Evolutionary conservation across 306 rosid species (phyloP).

Genomic region (cucumber (Cucumis sativus)): Cucumber_9930_V3 NC_026661.2:11542501-11543000

Average conservation of each 20-base stretch:
- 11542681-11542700: conserved; percentile 46
- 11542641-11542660: not conserved
- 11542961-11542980: conserved; percentile 98
- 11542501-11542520: conserved; percentile 10
- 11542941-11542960: conserved; percentile 61
- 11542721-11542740: conserved; percentile 39
- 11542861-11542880: conserved; percentile 83
- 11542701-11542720: conserved; percentile 85
- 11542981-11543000: conserved; percentile 90
- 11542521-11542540: not conserved
- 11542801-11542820: not conserved
- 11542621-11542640: not conserved
- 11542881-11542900: conserved; percentile 83
- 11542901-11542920: conserved; percentile 72
- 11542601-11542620: not conserved
- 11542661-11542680: conserved; percentile 41
- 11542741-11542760: conserved; percentile 14
- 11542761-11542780: not conserved
- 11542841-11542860: conserved; percentile 49
- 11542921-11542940: conserved; percentile 71
- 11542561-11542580: not conserved
- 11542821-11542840: conserved; percentile 37
- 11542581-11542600: not conserved
- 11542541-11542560: not conserved
- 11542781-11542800: conserved; percentile 6